Conservation (phyloP, 768 basidiomycete genomes). For the Kwoniella botswanensis region DNA sequence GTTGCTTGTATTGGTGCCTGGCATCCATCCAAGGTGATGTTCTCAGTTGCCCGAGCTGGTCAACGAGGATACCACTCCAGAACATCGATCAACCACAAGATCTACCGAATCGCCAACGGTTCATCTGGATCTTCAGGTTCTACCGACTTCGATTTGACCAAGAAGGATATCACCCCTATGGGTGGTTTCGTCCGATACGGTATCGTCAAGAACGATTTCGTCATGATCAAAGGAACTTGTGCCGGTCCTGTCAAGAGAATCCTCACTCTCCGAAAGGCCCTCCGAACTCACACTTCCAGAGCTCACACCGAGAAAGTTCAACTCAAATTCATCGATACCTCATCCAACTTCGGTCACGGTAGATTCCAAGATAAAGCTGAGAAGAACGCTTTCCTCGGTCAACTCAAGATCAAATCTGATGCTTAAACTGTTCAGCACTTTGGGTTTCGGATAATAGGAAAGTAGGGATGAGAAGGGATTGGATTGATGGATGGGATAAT, state of each 20-base stretch:
- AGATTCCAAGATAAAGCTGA: constrained; percentile 96
- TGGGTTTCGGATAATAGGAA: background rate
- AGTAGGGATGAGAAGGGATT: background rate
- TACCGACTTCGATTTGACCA: constrained; percentile 82
- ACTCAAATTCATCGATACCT: constrained; percentile 97
- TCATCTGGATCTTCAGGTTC: constrained; percentile 80
- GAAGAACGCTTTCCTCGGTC: constrained; percentile 85
- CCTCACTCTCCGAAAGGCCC: constrained; percentile 93
- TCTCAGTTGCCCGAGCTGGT: constrained; percentile 99
- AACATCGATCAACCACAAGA: constrained; percentile 47
- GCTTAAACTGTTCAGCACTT: constrained; percentile 30
- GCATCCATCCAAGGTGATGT: constrained; percentile 86
- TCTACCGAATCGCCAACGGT: constrained; percentile 86
- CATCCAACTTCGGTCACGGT: constrained; percentile 96
- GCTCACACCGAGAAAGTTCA: constrained; percentile 96
- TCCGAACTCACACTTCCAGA: constrained; percentile 83
- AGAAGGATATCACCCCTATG: constrained; percentile 79
- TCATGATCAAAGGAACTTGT: constrained; percentile 94
- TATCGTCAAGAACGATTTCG: constrained; percentile 97
- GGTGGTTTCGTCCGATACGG: constrained; percentile 99
- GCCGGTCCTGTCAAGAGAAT: constrained; percentile 98
- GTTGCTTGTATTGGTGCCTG: constrained; percentile 70
- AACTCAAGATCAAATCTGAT: constrained; percentile 60
- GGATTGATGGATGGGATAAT: constrained; percentile 7
- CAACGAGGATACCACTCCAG: constrained; percentile 77